Conservation (phyloP, 2,329 filamentous ascomycete species). For the Plectosphaerella sp. region DNA sequence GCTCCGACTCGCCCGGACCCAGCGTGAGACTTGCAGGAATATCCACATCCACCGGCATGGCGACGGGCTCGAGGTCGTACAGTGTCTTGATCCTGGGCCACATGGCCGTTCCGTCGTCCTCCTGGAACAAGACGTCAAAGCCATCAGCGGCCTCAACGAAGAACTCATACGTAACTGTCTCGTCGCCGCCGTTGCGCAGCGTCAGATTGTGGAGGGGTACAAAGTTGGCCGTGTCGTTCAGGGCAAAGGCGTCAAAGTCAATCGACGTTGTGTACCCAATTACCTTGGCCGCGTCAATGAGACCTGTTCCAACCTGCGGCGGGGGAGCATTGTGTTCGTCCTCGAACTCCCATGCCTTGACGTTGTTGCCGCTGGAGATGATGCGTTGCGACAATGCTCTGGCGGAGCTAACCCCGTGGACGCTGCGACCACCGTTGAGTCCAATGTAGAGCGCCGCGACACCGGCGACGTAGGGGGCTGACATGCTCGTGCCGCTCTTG, state of each 20-base stretch:
- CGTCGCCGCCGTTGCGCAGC: neutral
- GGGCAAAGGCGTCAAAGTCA: neutral
- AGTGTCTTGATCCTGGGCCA: neutral
- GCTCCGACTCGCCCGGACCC: slow-evolving; percentile 2
- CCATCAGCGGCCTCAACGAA: neutral
- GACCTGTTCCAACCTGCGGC: neutral
- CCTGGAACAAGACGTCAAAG: neutral
- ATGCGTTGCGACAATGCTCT: neutral
- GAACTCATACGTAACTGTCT: neutral
- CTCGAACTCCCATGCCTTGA: neutral
- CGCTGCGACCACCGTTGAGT: neutral
- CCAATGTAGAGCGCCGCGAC: slow-evolving; percentile 3
- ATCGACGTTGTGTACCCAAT: neutral
- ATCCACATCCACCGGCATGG: neutral
- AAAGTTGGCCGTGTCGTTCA: neutral
- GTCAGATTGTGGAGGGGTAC: neutral
- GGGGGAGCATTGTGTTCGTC: neutral
- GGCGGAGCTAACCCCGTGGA: neutral
- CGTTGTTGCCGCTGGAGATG: neutral
- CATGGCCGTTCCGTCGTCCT: neutral
- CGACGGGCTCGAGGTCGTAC: neutral
- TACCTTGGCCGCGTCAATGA: neutral
- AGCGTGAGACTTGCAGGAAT: neutral
- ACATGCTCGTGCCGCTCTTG: slow-evolving; percentile 2
- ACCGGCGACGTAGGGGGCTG: slow-evolving; percentile 1